phyloP scores from a whole-genome alignment of 371 early-diverging fungal species.

The Apophysomyces ossiformis region DNA sequence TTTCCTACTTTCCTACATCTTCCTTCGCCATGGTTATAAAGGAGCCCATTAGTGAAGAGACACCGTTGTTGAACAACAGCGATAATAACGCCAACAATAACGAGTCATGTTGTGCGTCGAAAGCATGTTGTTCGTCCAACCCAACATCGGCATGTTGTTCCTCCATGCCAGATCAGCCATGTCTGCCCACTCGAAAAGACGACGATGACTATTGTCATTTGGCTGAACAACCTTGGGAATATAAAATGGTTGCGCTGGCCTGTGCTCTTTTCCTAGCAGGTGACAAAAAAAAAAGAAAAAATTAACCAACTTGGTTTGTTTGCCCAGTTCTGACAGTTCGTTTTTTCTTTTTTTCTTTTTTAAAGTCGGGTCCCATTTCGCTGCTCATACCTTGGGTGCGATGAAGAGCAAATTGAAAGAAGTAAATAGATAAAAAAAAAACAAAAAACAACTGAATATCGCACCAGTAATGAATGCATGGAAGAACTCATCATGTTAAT shows the following conservation, averaged over 20 bases:
- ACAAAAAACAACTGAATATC: neutral
- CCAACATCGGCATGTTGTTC: slow-evolving; percentile 12
- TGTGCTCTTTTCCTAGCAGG: slow-evolving; percentile 70
- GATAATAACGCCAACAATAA: too few relatives aligned
- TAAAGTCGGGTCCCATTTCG: slow-evolving; percentile 75
- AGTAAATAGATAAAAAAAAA: slow-evolving; percentile 33
- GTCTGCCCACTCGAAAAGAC: slow-evolving; percentile 15
- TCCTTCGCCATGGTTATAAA: neutral
- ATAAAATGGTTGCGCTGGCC: slow-evolving; percentile 62
- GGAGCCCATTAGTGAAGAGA: neutral
- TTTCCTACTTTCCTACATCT: neutral
- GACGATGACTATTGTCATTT: slow-evolving; percentile 37
- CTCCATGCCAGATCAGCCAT: slow-evolving; percentile 13
- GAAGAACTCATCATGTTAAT: too few relatives aligned
- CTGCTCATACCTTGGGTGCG: slow-evolving; percentile 75
- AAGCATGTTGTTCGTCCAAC: slow-evolving; percentile 12
- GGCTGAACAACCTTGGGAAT: slow-evolving; percentile 58
- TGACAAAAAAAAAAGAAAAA: slow-evolving; percentile 31
- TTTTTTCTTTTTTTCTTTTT: too few relatives aligned
- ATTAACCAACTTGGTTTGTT: neutral
- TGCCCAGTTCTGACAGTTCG: neutral
- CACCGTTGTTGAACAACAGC: neutral
- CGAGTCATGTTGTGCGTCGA: neutral
- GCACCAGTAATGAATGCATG: too few relatives aligned
- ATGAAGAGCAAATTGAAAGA: slow-evolving; percentile 70